Conservation (phyloP, 257 asterid genomes). For the Leptodermis oblonga region DNA sequence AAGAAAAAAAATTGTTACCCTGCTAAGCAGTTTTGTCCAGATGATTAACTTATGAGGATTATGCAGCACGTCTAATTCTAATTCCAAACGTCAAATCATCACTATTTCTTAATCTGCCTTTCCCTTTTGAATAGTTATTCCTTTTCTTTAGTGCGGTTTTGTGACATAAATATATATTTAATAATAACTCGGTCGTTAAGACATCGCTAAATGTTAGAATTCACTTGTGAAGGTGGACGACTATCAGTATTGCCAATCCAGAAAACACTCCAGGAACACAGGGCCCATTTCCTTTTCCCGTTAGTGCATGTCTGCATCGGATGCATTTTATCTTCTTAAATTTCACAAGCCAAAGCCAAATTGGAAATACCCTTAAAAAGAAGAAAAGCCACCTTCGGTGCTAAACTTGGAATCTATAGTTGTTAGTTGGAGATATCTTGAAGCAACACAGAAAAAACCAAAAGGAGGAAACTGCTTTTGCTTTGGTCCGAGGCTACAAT, state of each 20-base stretch:
- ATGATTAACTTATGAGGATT: too few relatives aligned
- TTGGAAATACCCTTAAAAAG: conserved; percentile 4
- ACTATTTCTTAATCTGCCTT: too few relatives aligned
- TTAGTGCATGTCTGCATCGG: conserved; percentile 52
- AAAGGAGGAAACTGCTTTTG: conserved; percentile 16
- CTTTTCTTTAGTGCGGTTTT: too few relatives aligned
- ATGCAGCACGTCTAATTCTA: too few relatives aligned
- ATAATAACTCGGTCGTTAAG: too few relatives aligned
- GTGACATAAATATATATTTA: too few relatives aligned
- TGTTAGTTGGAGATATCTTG: conserved; percentile 22
- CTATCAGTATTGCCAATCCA: conserved; percentile 11
- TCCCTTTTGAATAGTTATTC: too few relatives aligned
- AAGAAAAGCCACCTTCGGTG: conserved; percentile 23
- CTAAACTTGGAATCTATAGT: conserved; percentile 37
- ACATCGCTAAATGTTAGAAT: conserved; percentile 13
- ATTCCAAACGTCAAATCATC: too few relatives aligned
- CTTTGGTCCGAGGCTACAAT: conserved; percentile 22
- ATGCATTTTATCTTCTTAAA: conserved; percentile 33
- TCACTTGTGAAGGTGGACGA: background rate
- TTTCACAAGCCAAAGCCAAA: conserved; percentile 21
- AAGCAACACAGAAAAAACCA: conserved; percentile 13
- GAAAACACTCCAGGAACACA: background rate
- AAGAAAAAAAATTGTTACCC: too few relatives aligned
- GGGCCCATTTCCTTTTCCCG: conserved; percentile 23
- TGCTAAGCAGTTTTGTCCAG: too few relatives aligned